Conservation (phyloP, 2,329 filamentous ascomycete genomes). For the Curvularia verruculosa region DNA sequence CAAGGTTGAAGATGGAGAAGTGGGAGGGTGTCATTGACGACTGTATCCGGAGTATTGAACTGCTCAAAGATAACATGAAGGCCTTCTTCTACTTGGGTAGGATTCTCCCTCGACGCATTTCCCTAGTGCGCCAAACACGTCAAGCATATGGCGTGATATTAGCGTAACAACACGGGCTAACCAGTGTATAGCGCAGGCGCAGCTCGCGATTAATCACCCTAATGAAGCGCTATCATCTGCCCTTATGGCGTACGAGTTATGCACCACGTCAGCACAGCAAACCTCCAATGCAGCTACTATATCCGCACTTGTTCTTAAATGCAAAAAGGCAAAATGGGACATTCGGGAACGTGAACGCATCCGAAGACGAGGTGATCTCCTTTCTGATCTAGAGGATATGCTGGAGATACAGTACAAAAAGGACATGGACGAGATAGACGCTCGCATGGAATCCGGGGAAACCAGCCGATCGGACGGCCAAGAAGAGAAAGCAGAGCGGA, state of each 20-base stretch:
- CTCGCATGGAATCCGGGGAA: constrained; percentile 41
- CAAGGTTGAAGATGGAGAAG: constrained; percentile 73
- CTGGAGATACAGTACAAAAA: constrained; percentile 44
- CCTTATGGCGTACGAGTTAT: constrained; percentile 73
- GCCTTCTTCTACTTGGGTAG: constrained; percentile 75
- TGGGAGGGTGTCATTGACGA: constrained; percentile 80
- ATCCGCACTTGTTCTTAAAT: constrained; percentile 74
- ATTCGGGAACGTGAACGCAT: constrained; percentile 68
- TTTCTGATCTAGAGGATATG: constrained; percentile 62
- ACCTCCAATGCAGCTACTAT: constrained; percentile 73
- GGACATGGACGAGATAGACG: constrained; percentile 50
- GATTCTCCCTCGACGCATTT: constrained; percentile 11
- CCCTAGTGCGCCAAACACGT: neutral
- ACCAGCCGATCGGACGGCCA: constrained; percentile 53
- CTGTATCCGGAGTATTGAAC: constrained; percentile 74
- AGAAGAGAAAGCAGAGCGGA: constrained; percentile 57
- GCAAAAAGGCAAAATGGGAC: constrained; percentile 88
- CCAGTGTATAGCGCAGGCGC: constrained; percentile 67
- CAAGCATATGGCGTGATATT: neutral
- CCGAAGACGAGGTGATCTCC: constrained; percentile 63
- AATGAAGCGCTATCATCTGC: constrained; percentile 76
- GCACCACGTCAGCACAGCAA: constrained; percentile 60
- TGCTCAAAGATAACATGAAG: constrained; percentile 74
- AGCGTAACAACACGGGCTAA: constrained; percentile 19
- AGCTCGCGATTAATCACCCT: constrained; percentile 73